Percentiles rank a stretch among this genome's conserved stretches.
phyloP scores from a whole-genome alignment of 2,329 filamentous ascomycete species.

The Aschersonia sp. region DNA sequence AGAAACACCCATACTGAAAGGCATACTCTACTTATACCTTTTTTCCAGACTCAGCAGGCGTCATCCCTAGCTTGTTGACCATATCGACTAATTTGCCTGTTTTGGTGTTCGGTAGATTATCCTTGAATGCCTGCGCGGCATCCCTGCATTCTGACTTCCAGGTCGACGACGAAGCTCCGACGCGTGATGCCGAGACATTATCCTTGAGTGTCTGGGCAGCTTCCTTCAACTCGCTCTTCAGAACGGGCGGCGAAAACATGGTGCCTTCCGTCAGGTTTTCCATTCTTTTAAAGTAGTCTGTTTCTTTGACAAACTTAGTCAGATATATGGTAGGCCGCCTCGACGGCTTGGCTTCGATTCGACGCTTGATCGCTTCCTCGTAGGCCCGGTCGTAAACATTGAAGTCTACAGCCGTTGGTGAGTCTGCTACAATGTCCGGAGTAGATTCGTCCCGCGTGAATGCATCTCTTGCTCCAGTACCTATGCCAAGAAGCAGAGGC shows the following conservation, averaged over 20 bases:
- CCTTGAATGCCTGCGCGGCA: neutral
- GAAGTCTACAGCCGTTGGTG: constrained; percentile 69
- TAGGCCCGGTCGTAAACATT: constrained; percentile 85
- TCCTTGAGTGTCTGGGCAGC: constrained; percentile 4
- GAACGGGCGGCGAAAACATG: constrained; percentile 4
- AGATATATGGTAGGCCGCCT: constrained; percentile 31
- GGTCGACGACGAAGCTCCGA: neutral
- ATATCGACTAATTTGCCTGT: neutral
- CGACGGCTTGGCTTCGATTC: constrained; percentile 39
- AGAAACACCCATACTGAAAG: neutral
- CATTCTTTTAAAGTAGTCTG: constrained; percentile 22
- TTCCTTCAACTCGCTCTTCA: constrained; percentile 5
- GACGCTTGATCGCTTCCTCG: constrained; percentile 57
- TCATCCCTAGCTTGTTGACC: constrained; percentile 1
- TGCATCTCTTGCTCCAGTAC: constrained; percentile 42
- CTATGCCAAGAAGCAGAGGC: constrained; percentile 62
- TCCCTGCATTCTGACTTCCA: neutral
- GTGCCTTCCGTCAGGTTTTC: constrained; percentile 22
- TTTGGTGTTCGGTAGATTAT: neutral
- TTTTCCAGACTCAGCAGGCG: neutral
- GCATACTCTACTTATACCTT: neutral
- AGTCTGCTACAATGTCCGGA: constrained; percentile 57
- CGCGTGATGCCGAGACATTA: neutral
- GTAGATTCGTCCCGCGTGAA: constrained; percentile 23
- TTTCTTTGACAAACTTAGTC: constrained; percentile 32